Percentiles rank a stretch among this genome's conserved stretches.
These are phyloP conservation scores for Penicillium sp. DNA, from an alignment of 2,329 filamentous ascomycete species.

Conservation along the genomic window DNA sequence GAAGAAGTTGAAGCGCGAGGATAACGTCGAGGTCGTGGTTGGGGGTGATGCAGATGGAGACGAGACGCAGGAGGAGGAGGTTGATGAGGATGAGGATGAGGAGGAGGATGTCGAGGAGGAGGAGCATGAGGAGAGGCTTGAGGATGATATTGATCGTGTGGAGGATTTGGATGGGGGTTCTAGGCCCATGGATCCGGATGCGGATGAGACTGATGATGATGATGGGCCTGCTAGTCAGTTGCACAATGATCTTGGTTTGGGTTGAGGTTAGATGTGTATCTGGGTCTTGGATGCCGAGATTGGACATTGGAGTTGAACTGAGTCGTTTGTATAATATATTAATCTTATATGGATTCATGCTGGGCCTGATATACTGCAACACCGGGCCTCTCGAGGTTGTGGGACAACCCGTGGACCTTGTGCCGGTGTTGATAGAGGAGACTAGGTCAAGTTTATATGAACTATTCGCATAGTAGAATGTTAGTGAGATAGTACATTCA, in stretches of 20 bases:
- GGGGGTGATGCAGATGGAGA: slow-evolving; percentile 12
- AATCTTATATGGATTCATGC: slow-evolving; percentile 19
- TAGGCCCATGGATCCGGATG: slow-evolving; percentile 29
- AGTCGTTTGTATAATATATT: slow-evolving; percentile 18
- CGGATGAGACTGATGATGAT: slow-evolving; percentile 32
- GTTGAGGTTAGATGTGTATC: slow-evolving; percentile 7
- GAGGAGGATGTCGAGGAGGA: slow-evolving; percentile 22
- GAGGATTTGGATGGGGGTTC: slow-evolving; percentile 35
- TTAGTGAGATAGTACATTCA: too few relatives aligned
- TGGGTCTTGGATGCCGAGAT: background rate
- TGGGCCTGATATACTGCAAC: background rate
- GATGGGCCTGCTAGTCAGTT: slow-evolving; percentile 30
- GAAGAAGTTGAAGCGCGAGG: slow-evolving; percentile 21
- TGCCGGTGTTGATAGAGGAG: too few relatives aligned
- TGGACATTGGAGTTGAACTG: background rate
- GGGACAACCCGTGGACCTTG: too few relatives aligned
- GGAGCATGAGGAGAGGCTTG: slow-evolving; percentile 20
- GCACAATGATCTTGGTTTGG: slow-evolving; percentile 29
- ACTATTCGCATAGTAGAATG: too few relatives aligned
- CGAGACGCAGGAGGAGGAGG: slow-evolving; percentile 27
- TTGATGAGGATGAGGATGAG: slow-evolving; percentile 21
- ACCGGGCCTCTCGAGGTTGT: too few relatives aligned
- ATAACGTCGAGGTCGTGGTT: slow-evolving; percentile 1
- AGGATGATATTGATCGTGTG: slow-evolving; percentile 36
- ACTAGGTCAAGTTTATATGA: too few relatives aligned